Evolutionary conservation across 2,329 filamentous ascomycete genomes (phyloP).

Genomic region (Colletotrichum costaricense): DNA sequence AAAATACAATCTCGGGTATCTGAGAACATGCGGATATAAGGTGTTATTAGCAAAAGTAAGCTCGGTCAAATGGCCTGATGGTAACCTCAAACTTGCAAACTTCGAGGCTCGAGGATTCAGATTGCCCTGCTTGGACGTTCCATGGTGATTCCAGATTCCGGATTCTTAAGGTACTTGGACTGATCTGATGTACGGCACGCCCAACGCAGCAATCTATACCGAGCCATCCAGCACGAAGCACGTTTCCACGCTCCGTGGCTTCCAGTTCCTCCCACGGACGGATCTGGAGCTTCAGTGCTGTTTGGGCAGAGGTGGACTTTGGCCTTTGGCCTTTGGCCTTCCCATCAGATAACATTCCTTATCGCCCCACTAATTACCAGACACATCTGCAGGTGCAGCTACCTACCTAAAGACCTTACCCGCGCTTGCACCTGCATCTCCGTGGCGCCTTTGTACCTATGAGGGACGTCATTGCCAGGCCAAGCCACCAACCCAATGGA

Average conservation of each 20-base stretch:
- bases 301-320: neutral
- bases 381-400: neutral
- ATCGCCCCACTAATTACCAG: conserved; percentile 12
- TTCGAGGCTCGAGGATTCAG: neutral
- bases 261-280: neutral
- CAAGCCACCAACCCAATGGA: conserved; percentile 15
- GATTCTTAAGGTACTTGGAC: neutral
- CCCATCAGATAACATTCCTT: conserved; percentile 13
- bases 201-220: conserved; percentile 1
- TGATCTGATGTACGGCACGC: conserved; percentile 16
- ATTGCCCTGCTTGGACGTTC: conserved; percentile 22
- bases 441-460: neutral
- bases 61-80: conserved; percentile 31
- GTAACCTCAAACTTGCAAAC: conserved; percentile 16
- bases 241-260: conserved; percentile 1
- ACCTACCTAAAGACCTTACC: neutral
- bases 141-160: conserved; percentile 21
- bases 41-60: conserved; percentile 22
- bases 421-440: neutral
- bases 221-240: conserved; percentile 6
- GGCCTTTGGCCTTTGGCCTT: neutral
- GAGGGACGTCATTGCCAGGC: conserved; percentile 25
- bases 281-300: neutral
- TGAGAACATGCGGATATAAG: conserved; percentile 3
- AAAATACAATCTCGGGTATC: conserved; percentile 6